phyloP scores from a whole-genome alignment of 208 protist genomes.

The Herpetomonas samuelpessoai region DNA sequence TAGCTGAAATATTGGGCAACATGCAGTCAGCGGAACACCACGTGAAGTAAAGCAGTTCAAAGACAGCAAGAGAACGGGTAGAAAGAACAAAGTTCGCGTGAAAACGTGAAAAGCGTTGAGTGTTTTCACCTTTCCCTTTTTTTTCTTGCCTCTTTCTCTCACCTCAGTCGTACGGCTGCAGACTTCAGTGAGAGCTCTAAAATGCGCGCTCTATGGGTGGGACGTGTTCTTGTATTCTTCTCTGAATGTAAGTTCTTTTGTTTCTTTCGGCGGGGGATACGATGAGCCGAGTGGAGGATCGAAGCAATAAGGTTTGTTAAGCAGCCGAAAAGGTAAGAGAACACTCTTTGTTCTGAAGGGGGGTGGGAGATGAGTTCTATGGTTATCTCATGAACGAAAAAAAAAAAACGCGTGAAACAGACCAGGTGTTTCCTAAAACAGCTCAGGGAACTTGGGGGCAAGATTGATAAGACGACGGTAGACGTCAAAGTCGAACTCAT shows the following conservation, averaged over 20 bases:
- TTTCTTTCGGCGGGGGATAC: no score
- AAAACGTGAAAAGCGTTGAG: not conserved
- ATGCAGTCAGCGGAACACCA: no score
- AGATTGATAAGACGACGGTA: slow-evolving; percentile 81
- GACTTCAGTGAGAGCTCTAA: no score
- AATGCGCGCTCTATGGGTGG: no score
- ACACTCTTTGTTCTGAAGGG: no score
- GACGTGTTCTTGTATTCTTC: no score
- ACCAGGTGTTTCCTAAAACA: slow-evolving; percentile 58
- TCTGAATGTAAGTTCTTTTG: no score
- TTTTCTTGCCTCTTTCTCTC: not conserved
- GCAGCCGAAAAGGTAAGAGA: no score
- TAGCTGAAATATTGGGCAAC: no score
- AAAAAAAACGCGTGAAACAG: not conserved
- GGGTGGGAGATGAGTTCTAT: not conserved
- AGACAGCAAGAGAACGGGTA: not conserved
- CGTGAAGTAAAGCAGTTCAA: no score
- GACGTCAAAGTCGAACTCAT: slow-evolving; percentile 90
- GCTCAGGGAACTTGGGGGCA: slow-evolving; percentile 71
- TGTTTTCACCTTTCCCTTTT: not conserved
- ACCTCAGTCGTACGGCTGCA: not conserved
- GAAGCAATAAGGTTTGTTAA: no score
- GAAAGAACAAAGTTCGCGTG: not conserved
- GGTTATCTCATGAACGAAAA: not conserved
- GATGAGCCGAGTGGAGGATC: no score